Percentiles rank a stretch among this genome's conserved stretches.
Conservation (phyloP, 345 rosid genomes). For the Eucalyptus microcorys region DNA sequence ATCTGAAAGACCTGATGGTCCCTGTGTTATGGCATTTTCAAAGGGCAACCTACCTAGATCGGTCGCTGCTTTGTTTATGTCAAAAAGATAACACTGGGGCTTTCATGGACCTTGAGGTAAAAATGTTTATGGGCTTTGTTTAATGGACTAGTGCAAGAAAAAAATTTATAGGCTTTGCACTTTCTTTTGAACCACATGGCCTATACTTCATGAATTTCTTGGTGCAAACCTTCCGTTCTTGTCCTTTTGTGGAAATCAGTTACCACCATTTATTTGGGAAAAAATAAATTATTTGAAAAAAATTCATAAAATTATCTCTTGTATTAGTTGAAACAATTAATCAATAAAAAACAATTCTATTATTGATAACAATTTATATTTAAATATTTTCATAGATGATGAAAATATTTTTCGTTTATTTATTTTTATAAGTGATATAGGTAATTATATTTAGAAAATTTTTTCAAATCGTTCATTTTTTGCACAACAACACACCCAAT, state of each 20-base stretch:
- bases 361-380: too few species aligned
- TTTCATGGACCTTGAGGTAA: neutral
- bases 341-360: too few species aligned
- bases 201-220: neutral
- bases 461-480: too few species aligned
- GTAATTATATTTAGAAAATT: too few species aligned
- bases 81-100: neutral
- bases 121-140: neutral
- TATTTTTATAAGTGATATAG: neutral
- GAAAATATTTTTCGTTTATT: neutral
- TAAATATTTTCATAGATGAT: too few species aligned
- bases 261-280: neutral
- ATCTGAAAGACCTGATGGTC: neutral
- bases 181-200: neutral
- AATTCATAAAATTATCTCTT: neutral
- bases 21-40: neutral
- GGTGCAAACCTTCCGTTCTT: neutral
- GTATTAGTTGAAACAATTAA: too few species aligned
- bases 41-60: neutral
- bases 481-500: neutral
- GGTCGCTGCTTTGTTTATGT: neutral
- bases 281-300: neutral
- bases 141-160: neutral
- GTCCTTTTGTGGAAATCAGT: neutral
- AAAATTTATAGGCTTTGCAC: neutral